Evolutionary conservation across 345 rosid genomes (phyloP), one percentile per base, ranked within the genome.

Genomic region (Salix exigua): DNA sequence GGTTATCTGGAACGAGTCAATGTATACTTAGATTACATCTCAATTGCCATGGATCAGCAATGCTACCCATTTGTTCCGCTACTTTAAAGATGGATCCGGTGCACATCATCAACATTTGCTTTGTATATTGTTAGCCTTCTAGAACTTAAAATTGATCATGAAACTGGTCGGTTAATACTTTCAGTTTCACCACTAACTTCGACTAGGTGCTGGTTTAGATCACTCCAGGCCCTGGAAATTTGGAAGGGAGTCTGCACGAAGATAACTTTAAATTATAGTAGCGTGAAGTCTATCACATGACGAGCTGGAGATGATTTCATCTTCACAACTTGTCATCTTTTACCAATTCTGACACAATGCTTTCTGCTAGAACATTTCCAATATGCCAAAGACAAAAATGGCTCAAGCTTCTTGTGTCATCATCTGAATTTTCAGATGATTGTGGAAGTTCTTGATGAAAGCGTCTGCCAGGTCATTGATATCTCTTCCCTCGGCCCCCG

Each of bases 1-100:
- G 75, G 70, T 78, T 80, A 77, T 75, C 67, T 67, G 18, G 66
- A 77, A 73, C 75, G 58, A 75, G 72, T 71, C 76, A 53, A 70
- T 80, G 73, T 76, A 84, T 76, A 78, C 78, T 53, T 78, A 74
- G 77, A 77, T 77, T 51, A 37, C 64, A 55, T 77, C 76, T 81
- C 63, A 46, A 23, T 77, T 76, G 72, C 61, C 42, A 18, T 74
- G 61, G 55, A 65, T 46, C 61, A 62, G 21, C 38, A 42, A 9
- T 61, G 46, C 28, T 73, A 17, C 64, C 67, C 68, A 17, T 6
- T 48, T 58, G 63, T 58, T 58, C 35, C 50, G 23, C 30, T 50
- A 37, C 42, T 6, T 2, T 11, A 58, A 42, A 60, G 25, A n/a
- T 58, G 28, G 63, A 58, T 58, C 63, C 23, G 26, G 10, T 58